These are phyloP conservation scores for Penicillium canescens DNA, from an alignment of 495 filamentous ascomycete genomes.

Conservation along the genomic window DNA sequence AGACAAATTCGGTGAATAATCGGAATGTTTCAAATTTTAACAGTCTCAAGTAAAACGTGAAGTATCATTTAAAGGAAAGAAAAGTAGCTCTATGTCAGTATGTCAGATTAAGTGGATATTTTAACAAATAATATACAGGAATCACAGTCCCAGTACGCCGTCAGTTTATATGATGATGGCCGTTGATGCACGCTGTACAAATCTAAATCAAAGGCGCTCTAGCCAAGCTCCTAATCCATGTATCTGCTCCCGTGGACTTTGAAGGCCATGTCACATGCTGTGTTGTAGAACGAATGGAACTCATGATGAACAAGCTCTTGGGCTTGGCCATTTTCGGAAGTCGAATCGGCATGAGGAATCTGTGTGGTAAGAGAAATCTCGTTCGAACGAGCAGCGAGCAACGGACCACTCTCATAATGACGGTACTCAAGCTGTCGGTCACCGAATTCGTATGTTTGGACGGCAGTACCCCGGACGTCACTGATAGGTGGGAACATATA, in stretches of 20 bases:
- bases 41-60: background rate
- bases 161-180: background rate
- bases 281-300: constrained; percentile 40
- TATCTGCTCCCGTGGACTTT: constrained; percentile 17
- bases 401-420: constrained; percentile 36
- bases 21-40: background rate
- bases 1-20: no score
- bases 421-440: constrained; percentile 31
- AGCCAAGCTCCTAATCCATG: background rate
- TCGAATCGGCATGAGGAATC: constrained; percentile 8
- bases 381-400: constrained; percentile 24
- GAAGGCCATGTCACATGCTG: constrained; percentile 41
- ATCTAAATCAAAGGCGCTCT: background rate
- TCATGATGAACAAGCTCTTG: constrained; percentile 18
- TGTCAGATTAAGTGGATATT: background rate
- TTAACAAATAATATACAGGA: constrained; percentile 7
- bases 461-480: constrained; percentile 23
- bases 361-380: constrained; percentile 35
- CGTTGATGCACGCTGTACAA: constrained; percentile 9
- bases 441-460: constrained; percentile 32
- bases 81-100: background rate
- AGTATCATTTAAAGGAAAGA: no score
- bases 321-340: background rate
- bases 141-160: constrained; percentile 1
- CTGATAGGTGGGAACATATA: constrained; percentile 39